Percentiles rank a stretch among this genome's conserved stretches.
Evolutionary conservation across 176 grass and related monocot species (phyloP).

Genomic region (Rhynchospora tenuis): DNA sequence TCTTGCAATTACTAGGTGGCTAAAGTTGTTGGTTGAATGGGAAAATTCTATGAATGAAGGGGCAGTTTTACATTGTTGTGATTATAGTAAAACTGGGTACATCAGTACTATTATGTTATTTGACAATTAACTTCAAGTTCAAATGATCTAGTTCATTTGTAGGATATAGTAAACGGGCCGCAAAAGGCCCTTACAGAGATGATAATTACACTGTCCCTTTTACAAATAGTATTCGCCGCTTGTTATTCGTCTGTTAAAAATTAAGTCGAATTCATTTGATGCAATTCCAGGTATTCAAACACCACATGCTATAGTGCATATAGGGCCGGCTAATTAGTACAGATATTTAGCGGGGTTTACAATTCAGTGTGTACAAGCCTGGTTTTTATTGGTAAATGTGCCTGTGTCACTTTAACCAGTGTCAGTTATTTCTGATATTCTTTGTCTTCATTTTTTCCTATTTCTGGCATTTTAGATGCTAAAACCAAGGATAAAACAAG

Average conservation of each 20-base stretch:
- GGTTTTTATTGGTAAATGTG: neutral
- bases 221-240: neutral
- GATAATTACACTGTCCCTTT: neutral
- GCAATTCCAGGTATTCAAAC: neutral
- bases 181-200: neutral
- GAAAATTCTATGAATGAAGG: neutral
- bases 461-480: constrained; percentile 51
- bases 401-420: neutral
- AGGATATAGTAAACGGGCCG: neutral
- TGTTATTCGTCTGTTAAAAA: neutral
- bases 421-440: neutral
- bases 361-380: neutral
- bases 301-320: neutral
- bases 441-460: neutral
- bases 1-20: neutral
- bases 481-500: constrained; percentile 64
- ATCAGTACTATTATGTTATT: neutral
- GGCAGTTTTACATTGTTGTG: neutral
- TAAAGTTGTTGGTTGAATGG: neutral
- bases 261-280: neutral
- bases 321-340: neutral
- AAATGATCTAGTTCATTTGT: neutral
- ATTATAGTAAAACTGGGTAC: neutral
- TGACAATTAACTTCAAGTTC: neutral
- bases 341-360: neutral